These are phyloP conservation scores for Pilatotrama ljubarskyi DNA, from an alignment of 768 basidiomycete species.

Conservation along the genomic window DNA sequence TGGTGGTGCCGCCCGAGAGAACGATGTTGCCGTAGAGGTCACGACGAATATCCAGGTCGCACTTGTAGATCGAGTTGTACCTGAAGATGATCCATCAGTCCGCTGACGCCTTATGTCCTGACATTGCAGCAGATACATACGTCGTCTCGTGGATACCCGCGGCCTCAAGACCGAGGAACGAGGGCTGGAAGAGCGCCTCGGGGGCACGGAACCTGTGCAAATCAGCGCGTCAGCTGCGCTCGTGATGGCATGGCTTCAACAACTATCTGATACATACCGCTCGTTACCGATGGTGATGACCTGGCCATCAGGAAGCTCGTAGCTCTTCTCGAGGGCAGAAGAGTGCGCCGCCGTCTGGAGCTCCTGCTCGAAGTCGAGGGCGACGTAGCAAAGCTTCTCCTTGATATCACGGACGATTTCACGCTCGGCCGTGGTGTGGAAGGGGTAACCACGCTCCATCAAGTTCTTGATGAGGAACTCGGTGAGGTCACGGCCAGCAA, in stretches of 20 bases:
- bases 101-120: background rate
- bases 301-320: slow-evolving; percentile 71
- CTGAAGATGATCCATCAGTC: background rate
- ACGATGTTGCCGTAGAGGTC: slow-evolving; percentile 58
- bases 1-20: slow-evolving; percentile 61
- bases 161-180: slow-evolving; percentile 78
- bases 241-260: slow-evolving; percentile 27
- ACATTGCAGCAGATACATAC: slow-evolving; percentile 34
- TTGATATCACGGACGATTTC: slow-evolving; percentile 70
- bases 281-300: slow-evolving; percentile 84
- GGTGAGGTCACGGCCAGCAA: slow-evolving; percentile 67
- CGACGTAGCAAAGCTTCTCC: slow-evolving; percentile 83
- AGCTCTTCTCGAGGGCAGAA: slow-evolving; percentile 68
- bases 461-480: slow-evolving; percentile 55
- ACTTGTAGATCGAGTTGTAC: slow-evolving; percentile 86
- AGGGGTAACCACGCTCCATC: slow-evolving; percentile 62
- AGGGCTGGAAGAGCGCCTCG: slow-evolving; percentile 92
- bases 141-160: slow-evolving; percentile 85
- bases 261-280: slow-evolving; percentile 43
- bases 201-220: slow-evolving; percentile 74
- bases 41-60: slow-evolving; percentile 58
- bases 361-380: slow-evolving; percentile 73
- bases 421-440: slow-evolving; percentile 61
- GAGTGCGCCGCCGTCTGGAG: slow-evolving; percentile 67
- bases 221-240: slow-evolving; percentile 23